A percentile compares a stretch with the other conserved stretches of the same genome.
These are phyloP conservation scores for Pinus tabuliformis DNA, from an alignment of 75 land plant genomes.

Conservation along the genomic window DNA sequence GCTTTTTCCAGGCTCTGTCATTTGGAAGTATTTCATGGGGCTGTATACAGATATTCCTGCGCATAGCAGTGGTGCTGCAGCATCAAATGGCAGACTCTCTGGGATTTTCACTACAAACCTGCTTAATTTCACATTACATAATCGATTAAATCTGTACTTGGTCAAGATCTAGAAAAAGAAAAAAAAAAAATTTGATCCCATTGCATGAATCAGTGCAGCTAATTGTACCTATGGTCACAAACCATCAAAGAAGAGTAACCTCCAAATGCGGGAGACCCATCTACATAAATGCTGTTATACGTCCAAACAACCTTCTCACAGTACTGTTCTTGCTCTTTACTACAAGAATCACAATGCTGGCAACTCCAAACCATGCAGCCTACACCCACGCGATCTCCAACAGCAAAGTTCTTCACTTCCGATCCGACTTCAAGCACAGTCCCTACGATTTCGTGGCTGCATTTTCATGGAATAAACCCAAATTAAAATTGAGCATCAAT, in stretches of 20 bases:
- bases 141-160: neutral
- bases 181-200: too few species aligned
- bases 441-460: slow-evolving; percentile 28
- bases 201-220: neutral
- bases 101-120: slow-evolving; percentile 41
- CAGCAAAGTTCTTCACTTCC: slow-evolving; percentile 47
- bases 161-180: too few species aligned
- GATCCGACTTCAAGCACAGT: slow-evolving; percentile 64
- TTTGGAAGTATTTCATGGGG: slow-evolving; percentile 34
- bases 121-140: neutral
- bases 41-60: slow-evolving; percentile 48
- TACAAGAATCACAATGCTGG: slow-evolving; percentile 14
- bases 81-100: slow-evolving; percentile 35
- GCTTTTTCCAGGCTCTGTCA: slow-evolving; percentile 28
- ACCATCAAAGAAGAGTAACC: slow-evolving; percentile 30
- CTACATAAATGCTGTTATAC: slow-evolving; percentile 15
- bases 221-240: neutral
- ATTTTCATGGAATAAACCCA: neutral
- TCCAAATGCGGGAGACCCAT: slow-evolving; percentile 25
- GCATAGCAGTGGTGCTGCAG: slow-evolving; percentile 45
- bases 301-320: slow-evolving; percentile 4
- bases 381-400: slow-evolving; percentile 78
- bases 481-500: neutral
- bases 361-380: slow-evolving; percentile 55
- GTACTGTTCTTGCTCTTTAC: neutral